phyloP scores from a whole-genome alignment of 2,329 filamentous ascomycete genomes.

The Pseudonectria foliicola region DNA sequence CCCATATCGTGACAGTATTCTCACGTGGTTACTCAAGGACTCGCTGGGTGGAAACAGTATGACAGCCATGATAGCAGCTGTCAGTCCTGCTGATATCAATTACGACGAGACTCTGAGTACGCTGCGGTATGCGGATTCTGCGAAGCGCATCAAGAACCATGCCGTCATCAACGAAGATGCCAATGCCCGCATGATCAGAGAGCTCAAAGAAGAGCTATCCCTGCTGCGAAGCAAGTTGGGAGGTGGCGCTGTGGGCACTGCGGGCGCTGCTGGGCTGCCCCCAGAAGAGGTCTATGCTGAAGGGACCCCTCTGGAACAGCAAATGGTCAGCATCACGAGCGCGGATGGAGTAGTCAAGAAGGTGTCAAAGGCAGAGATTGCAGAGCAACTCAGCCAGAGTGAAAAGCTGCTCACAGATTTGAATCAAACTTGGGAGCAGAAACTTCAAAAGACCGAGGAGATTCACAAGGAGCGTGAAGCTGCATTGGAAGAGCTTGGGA shows the following conservation, averaged over 20 bases:
- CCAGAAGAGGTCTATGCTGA: constrained; percentile 83
- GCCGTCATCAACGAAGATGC: constrained; percentile 98
- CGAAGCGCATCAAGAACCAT: constrained; percentile 99
- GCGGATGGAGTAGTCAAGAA: constrained; percentile 83
- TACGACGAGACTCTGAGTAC: constrained; percentile 97
- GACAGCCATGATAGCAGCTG: constrained; percentile 99
- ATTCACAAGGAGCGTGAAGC: constrained; percentile 97
- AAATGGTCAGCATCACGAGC: constrained; percentile 90
- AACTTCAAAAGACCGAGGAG: constrained; percentile 86
- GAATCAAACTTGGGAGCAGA: constrained; percentile 98
- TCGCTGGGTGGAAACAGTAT: constrained; percentile 97
- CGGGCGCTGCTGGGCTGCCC: constrained; percentile 42
- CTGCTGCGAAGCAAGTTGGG: constrained; percentile 81
- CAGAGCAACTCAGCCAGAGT: constrained; percentile 90
- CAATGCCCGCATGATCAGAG: constrained; percentile 96
- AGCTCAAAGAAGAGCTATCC: constrained; percentile 89
- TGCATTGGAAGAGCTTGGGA: constrained; percentile 90
- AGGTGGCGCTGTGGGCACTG: constrained; percentile 39
- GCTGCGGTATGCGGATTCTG: constrained; percentile 90
- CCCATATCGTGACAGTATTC: constrained; percentile 90
- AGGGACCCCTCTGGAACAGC: constrained; percentile 86
- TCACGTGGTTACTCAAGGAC: constrained; percentile 96
- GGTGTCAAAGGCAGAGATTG: constrained; percentile 96
- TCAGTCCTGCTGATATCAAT: constrained; percentile 97
- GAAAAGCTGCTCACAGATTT: constrained; percentile 94